phyloP scores from a whole-genome alignment of 2,329 filamentous ascomycete species.

The Cadophora malorum region DNA sequence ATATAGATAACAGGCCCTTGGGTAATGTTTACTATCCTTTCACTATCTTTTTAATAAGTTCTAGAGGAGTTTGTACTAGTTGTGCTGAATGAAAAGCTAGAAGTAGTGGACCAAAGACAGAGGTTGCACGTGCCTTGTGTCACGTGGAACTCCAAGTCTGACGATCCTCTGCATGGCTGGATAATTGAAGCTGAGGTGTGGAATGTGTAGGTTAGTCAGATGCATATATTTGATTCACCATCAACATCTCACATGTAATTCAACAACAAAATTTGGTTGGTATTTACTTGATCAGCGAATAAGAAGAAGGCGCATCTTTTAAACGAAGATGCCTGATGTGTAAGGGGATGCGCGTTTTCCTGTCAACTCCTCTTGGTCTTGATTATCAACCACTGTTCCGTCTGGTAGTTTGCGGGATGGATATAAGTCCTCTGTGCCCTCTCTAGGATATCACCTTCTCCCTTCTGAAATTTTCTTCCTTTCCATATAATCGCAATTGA shows the following conservation, averaged over 20 bases:
- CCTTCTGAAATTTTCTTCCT: no score
- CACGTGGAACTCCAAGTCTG: not conserved
- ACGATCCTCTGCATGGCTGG: no score
- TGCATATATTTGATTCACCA: no score
- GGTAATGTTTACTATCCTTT: not conserved
- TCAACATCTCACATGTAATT: no score
- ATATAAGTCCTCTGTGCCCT: not conserved
- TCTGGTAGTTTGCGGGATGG: not conserved
- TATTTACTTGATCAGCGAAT: not conserved
- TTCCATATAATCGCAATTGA: no score
- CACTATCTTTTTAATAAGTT: no score
- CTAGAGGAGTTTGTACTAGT: no score
- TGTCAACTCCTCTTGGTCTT: not conserved
- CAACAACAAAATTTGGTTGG: not conserved
- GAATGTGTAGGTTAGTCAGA: not conserved
- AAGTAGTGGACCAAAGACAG: not conserved
- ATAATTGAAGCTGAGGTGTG: no score
- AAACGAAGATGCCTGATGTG: conserved; percentile 4
- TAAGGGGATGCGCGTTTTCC: conserved; percentile 20
- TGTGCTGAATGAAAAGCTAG: not conserved
- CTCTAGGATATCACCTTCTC: not conserved
- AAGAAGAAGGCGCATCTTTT: not conserved
- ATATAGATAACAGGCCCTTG: not conserved
- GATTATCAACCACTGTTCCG: conserved; percentile 6
- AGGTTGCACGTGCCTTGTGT: not conserved